Base-by-base conservation (phyloP, 192 early-diverging fungal species). In the Umbelopsis isabellina region DNA sequence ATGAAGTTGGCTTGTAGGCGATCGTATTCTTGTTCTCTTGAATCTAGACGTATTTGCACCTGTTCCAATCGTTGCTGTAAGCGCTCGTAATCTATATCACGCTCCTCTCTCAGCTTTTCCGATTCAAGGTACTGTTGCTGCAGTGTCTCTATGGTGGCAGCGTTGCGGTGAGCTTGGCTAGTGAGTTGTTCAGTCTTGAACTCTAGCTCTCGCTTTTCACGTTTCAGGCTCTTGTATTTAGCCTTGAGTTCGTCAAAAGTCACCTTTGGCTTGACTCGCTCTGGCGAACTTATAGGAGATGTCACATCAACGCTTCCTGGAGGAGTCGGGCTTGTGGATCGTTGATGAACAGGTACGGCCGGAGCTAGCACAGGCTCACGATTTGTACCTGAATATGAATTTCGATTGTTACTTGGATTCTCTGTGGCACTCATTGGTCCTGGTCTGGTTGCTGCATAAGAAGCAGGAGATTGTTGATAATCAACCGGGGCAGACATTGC, bases 1-100 rank as follows among this genome's bases (percentile, higher is more conserved):
- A 65, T 50, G 21, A 67, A 73, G 35, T 73, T 67, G 49, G 44
- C 46, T 35, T 67, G 51, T 37, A 73, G 20, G 3, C 35, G 47
- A 3, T 61, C 30, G 47, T 67, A 68, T 30, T 73, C 72, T n/a
- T 50, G 44, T 20, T 72, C 61, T 46, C 61, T 46, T 4, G 37
- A 11, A 33, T 61, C 55, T 18, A 61, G 25, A 61, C 55, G 55
- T n/a, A 61, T 35, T 18, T 61, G 55, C 13, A 61, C 27, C 30
- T 61, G 55, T 33, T 61, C 55, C 15, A 61, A 25, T 6, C 55
- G 27, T 61, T 61, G 55, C 8, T 61, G 55, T 5, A 61, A 30
- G 7, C 55, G 55, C 16, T 61, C 55, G 18, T 61, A 61, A 61
- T 61, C 55, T 18, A 25, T 25, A 61, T 61, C 55, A 35, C 55